Conservation (phyloP, 805 yeast species). For the Torulaspora maleeae region DNA sequence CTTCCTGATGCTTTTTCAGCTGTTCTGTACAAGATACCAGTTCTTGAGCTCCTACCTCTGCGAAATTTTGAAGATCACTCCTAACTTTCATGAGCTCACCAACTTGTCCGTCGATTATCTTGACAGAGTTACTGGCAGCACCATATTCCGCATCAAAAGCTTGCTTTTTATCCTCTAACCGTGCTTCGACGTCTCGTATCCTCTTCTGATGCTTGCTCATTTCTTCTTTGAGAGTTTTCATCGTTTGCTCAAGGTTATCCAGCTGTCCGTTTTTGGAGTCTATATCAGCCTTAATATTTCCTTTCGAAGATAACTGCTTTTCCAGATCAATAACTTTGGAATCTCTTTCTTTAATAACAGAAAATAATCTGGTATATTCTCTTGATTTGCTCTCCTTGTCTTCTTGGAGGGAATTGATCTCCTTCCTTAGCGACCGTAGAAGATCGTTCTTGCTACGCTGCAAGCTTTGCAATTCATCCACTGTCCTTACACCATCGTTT, state of each 20-base stretch:
- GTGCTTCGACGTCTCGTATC: constrained; percentile 3
- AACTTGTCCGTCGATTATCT: constrained; percentile 30
- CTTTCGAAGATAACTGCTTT: constrained; percentile 13
- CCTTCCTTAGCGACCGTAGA: constrained; percentile 24
- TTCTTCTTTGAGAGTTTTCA: constrained; percentile 9
- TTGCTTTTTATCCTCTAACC: not conserved
- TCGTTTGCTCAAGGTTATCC: constrained; percentile 9
- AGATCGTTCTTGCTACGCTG: constrained; percentile 22
- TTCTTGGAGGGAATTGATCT: constrained; percentile 23
- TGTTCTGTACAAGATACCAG: constrained; percentile 21
- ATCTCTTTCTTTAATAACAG: constrained; percentile 22
- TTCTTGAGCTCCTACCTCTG: constrained; percentile 9
- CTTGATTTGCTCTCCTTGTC: constrained; percentile 23
- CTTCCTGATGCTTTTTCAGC: constrained; percentile 19
- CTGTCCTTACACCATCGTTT: constrained; percentile 24
- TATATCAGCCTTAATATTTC: constrained; percentile 16
- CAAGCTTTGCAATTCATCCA: constrained; percentile 26
- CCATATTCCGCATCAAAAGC: constrained; percentile 2
- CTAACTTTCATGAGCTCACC: constrained; percentile 15
- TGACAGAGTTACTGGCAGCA: constrained; percentile 14
- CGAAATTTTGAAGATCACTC: constrained; percentile 15
- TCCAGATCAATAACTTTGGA: constrained; percentile 25
- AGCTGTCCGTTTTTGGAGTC: constrained; percentile 13
- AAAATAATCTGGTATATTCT: constrained; percentile 21
- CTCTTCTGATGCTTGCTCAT: constrained; percentile 7